Base-by-base conservation (phyloP, 2,329 filamentous ascomycete genomes). In the Fusarium nodosum region DNA sequence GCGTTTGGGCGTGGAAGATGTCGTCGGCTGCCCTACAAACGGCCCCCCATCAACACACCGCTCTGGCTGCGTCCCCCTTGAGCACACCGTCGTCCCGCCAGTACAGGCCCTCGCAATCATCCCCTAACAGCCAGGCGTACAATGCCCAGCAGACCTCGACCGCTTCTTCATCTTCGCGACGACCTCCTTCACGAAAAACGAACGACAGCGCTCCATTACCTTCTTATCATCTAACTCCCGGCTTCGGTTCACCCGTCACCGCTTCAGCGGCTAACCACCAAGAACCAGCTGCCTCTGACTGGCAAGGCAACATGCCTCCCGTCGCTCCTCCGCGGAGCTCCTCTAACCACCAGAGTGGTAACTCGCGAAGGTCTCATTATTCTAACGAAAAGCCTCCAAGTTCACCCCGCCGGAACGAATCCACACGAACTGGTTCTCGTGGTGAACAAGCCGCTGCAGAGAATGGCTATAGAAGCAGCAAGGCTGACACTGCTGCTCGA, bases 321-420 rank as follows among this genome's bases (percentile, higher is more conserved):
- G 86, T 93, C 72, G 90, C 91, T 57, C 94, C 92, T 48, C 92
- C 93, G 36, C 88, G 94, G 75, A 94, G 92, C 10, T 97, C 94
- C 16, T 96, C 93, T 44, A 91, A 89, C 69, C 79, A 81, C 66
- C 80, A 82, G 66, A 72, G 76, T 71, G 77, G 82, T 18, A 80
- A 76, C 69, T 81, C 85, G 30, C 80, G 85, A 56, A 82, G 84
- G 72, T 77, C 79, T 38, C 77, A 82, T 18, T 81, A 84, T 55
- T 72, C 81, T n/a, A 80, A 77, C 72, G 84, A 86, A 48, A 82
- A 81, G 64, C 74, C 79, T 39, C 75, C 79, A 38, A 79, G 80
- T 63, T 82, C 84, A 7, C 79, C 84, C 3, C 79, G 81, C 56
- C 80, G 81, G 52, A 75, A 71, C 26, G 82, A 82, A 24, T 72